Percentiles rank a stretch among this genome's conserved stretches.
phyloP scores from a whole-genome alignment of 2,329 filamentous ascomycete genomes.

The Aspergillus novoparasiticus region DNA sequence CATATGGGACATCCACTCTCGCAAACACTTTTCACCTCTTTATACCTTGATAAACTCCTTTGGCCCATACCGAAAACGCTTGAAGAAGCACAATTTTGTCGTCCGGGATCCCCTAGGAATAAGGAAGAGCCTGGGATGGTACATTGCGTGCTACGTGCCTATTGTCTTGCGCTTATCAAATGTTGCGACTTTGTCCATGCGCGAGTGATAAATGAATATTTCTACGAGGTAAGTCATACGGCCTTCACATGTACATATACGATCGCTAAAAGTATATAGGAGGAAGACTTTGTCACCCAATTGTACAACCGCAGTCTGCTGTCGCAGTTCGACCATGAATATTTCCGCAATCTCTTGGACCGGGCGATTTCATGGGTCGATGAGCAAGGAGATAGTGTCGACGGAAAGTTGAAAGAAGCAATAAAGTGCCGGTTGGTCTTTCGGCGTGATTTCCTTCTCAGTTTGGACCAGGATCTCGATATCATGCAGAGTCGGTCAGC shows the following conservation, averaged over 20 bases:
- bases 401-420: constrained; percentile 51
- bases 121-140: constrained; percentile 49
- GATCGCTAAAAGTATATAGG: constrained; percentile 52
- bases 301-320: constrained; percentile 82
- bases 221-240: constrained; percentile 70
- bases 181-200: constrained; percentile 77
- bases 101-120: constrained; percentile 26
- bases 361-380: constrained; percentile 58
- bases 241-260: background rate
- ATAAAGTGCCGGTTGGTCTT: constrained; percentile 68
- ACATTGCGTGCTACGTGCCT: constrained; percentile 73
- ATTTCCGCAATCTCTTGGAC: constrained; percentile 59
- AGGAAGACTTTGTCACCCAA: constrained; percentile 95
- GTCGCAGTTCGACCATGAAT: constrained; percentile 59
- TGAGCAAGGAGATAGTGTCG: constrained; percentile 32
- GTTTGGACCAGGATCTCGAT: constrained; percentile 42
- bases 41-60: constrained; percentile 83
- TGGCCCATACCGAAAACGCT: constrained; percentile 68
- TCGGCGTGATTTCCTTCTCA: constrained; percentile 54
- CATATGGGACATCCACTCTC: constrained; percentile 94
- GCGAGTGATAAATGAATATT: constrained; percentile 79
- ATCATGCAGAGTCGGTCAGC: constrained; percentile 33
- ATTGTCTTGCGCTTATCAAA: constrained; percentile 83
- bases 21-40: constrained; percentile 89
- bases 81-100: constrained; percentile 65